Base-by-base conservation (phyloP, 2,329 filamentous ascomycete species). In the Verticillium nonalfalfae region DNA sequence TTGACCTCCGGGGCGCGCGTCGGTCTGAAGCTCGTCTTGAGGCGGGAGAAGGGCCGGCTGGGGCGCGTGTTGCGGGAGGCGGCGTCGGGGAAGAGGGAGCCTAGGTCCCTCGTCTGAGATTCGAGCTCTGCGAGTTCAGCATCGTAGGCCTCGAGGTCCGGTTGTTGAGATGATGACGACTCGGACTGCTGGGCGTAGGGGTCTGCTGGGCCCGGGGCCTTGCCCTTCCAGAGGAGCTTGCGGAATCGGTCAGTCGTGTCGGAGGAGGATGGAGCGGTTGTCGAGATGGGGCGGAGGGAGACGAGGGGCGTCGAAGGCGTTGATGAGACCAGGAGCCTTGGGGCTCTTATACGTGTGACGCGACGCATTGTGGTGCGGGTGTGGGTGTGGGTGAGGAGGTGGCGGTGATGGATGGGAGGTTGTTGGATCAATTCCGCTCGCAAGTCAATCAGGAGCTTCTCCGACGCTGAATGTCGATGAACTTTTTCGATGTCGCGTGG, bases 241-340 rank as follows among this genome's bases (percentile, higher is more conserved):
- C 77, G 76, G 60, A 78, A 63, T 71, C 75, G 75, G 62, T 76
- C 69, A 38, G 72, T 73, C 63, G 71, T 75, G 62, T 70, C 71
- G 61, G 66, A 69, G 63, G 66, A 70, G 56, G 68, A 62, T 59
- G 68, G 67, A 59, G 68, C 62, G 34, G 74, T 75, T 33, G 74
- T 76, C 57, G 76, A 75, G 66, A 78, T 59, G 65, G 64, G 13
- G 55, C 60, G 26, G 64, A 31, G 55, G 36, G 56, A 58, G 57
- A 59, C 59, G 61, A 60, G 63, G 38, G 64, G 60, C 62, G 36
- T 59, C 60, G 26, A 69, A 64, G 61, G 69, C 26, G 57, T 4
- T 66, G 69, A 60, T 75, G 66, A 64, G 67, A 70, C 64, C 68
- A 64, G 68, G 4, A 78, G 69, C 45, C 72, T 69, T 4, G 77